Evolutionary conservation across 2,329 filamentous ascomycete genomes (phyloP).

Genomic region (Claviceps sp.): DNA sequence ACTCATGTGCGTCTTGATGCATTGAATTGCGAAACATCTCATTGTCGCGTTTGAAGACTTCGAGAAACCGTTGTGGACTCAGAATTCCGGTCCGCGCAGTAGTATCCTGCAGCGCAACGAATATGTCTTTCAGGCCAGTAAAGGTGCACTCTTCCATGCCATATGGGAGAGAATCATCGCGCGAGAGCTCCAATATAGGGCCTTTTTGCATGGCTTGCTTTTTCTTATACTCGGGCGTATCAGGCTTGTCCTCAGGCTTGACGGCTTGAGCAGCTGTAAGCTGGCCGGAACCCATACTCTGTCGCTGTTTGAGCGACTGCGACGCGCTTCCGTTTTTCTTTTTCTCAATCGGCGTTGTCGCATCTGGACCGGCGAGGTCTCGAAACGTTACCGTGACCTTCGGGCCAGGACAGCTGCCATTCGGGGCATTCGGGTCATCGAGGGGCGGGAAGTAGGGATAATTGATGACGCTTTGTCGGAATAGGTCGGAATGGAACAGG

Average conservation of each 20-base stretch:
- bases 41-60: slow-evolving; percentile 86
- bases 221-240: slow-evolving; percentile 96
- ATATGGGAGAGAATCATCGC: slow-evolving; percentile 67
- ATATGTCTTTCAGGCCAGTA: slow-evolving; percentile 90
- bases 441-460: slow-evolving; percentile 65
- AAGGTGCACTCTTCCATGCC: slow-evolving; percentile 94
- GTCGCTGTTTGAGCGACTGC: slow-evolving; percentile 43
- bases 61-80: slow-evolving; percentile 82
- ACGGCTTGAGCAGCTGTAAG: slow-evolving; percentile 40
- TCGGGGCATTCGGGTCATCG: slow-evolving; percentile 55
- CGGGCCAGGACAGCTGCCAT: slow-evolving; percentile 32
- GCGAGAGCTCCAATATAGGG: slow-evolving; percentile 72
- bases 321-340: slow-evolving; percentile 40
- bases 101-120: slow-evolving; percentile 75
- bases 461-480: slow-evolving; percentile 86
- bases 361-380: slow-evolving; percentile 38
- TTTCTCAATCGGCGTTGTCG: slow-evolving; percentile 25
- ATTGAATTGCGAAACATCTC: slow-evolving; percentile 95
- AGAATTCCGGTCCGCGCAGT: slow-evolving; percentile 75
- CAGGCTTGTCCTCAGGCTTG: slow-evolving; percentile 80
- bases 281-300: slow-evolving; percentile 39
- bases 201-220: slow-evolving; percentile 83
- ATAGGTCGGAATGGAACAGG: slow-evolving; percentile 87
- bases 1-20: slow-evolving; percentile 98
- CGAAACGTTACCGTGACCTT: slow-evolving; percentile 50